These are phyloP conservation scores for Phialophora verrucosa DNA, from an alignment of 2,329 filamentous ascomycete species.

Conservation along the genomic window DNA sequence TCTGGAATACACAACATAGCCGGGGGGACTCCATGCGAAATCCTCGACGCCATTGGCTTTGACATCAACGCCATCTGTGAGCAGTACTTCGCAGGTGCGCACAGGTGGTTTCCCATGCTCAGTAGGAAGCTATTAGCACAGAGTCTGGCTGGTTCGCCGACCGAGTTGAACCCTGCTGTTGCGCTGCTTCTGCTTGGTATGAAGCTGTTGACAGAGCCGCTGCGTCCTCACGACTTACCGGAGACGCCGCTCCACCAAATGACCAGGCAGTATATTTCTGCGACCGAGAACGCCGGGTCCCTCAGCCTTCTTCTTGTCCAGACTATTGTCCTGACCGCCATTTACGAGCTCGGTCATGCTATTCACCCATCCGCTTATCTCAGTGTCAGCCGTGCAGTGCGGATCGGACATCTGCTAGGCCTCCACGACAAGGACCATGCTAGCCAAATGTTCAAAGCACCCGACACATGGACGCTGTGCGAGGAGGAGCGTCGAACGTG, in stretches of 20 bases:
- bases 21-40: neutral
- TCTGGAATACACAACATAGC: neutral
- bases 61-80: constrained; percentile 6
- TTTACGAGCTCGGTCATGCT: constrained; percentile 47
- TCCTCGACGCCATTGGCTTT: neutral
- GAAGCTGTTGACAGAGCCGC: constrained; percentile 32
- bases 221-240: constrained; percentile 29
- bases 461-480: constrained; percentile 41
- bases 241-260: constrained; percentile 6
- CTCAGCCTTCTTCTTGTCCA: constrained; percentile 41
- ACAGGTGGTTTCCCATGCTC: constrained; percentile 36
- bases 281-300: constrained; percentile 24
- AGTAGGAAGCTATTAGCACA: constrained; percentile 19
- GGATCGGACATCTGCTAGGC: constrained; percentile 40
- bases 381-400: constrained; percentile 40
- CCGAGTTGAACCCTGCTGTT: constrained; percentile 33
- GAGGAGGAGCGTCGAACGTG: constrained; percentile 46
- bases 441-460: constrained; percentile 41
- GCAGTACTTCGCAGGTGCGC: constrained; percentile 27
- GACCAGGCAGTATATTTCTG: neutral
- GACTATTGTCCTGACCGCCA: constrained; percentile 40
- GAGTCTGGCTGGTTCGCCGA: constrained; percentile 25
- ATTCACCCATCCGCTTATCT: constrained; percentile 46
- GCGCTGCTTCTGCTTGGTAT: constrained; percentile 41
- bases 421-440: constrained; percentile 41